Conservation (phyloP, 805 yeast species). For the Cyberlindnera subsufficiens region DNA sequence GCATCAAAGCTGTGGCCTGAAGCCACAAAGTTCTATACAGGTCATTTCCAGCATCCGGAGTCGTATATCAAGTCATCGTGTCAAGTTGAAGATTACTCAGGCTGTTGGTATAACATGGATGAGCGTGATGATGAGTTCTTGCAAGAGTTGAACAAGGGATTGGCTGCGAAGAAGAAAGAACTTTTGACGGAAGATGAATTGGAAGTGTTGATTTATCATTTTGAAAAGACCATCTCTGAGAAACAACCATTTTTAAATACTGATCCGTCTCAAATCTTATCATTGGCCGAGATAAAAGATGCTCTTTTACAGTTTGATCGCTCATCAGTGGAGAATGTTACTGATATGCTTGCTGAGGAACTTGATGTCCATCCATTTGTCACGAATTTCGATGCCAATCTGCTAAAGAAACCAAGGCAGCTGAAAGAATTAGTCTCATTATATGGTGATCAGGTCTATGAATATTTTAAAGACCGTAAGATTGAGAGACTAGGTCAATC, state of each 20-base stretch:
- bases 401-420: slow-evolving; percentile 36
- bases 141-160: slow-evolving; percentile 32
- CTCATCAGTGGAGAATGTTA: slow-evolving; percentile 51
- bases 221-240: slow-evolving; percentile 69
- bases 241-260: slow-evolving; percentile 84
- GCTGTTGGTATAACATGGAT: slow-evolving; percentile 84
- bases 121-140: slow-evolving; percentile 77
- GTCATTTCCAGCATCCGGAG: slow-evolving; percentile 64
- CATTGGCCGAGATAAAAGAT: slow-evolving; percentile 62
- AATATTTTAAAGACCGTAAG: slow-evolving; percentile 77
- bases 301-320: slow-evolving; percentile 38
- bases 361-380: slow-evolving; percentile 48
- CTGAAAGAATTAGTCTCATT: slow-evolving; percentile 41
- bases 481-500: slow-evolving; percentile 62
- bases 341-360: slow-evolving; percentile 50
- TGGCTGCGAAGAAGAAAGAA: slow-evolving; percentile 7
- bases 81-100: slow-evolving; percentile 92
- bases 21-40: slow-evolving; percentile 63
- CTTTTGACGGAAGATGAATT: slow-evolving; percentile 76
- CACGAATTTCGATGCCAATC: slow-evolving; percentile 46
- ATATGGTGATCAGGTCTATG: slow-evolving; percentile 66
- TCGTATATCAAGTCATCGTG: slow-evolving; percentile 85
- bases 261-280: slow-evolving; percentile 73
- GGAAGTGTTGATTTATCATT: slow-evolving; percentile 66
- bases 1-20: slow-evolving; percentile 82